These are phyloP conservation scores for Tylopilus cervinicoccineus DNA, from an alignment of 768 basidiomycete species.

Conservation along the genomic window DNA sequence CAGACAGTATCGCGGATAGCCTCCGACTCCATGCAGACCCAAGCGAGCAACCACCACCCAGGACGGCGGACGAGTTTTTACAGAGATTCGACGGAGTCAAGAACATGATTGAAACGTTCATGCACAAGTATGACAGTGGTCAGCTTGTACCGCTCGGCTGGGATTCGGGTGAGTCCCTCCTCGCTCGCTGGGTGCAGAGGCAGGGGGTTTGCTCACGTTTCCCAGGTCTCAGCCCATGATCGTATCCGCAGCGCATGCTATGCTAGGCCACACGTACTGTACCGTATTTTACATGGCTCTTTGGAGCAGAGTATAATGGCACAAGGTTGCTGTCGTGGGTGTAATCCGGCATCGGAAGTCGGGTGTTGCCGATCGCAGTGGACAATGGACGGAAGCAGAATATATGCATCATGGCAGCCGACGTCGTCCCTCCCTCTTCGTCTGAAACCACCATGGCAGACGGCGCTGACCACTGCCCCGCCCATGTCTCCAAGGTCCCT, in stretches of 20 bases:
- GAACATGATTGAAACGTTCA: slow-evolving; percentile 18
- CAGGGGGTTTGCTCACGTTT: background rate
- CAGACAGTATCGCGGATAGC: slow-evolving; percentile 11
- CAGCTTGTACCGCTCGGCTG: slow-evolving; percentile 23
- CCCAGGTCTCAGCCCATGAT: slow-evolving; percentile 11
- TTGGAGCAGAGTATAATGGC: slow-evolving; percentile 14
- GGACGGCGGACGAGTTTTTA: slow-evolving; percentile 21
- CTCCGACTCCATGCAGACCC: background rate
- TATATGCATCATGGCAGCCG: background rate
- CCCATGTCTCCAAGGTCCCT: slow-evolving; percentile 3
- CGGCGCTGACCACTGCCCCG: background rate
- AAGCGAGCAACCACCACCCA: slow-evolving; percentile 13
- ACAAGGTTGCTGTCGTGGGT: slow-evolving; percentile 10
- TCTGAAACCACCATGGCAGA: slow-evolving; percentile 20
- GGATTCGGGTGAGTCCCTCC: slow-evolving; percentile 20
- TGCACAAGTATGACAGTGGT: slow-evolving; percentile 19
- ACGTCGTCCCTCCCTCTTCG: slow-evolving; percentile 12
- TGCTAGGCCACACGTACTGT: slow-evolving; percentile 1
- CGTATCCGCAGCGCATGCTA: background rate
- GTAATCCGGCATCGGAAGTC: slow-evolving; percentile 6
- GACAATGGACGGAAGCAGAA: slow-evolving; percentile 19
- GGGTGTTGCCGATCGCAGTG: slow-evolving; percentile 18
- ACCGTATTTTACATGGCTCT: slow-evolving; percentile 12
- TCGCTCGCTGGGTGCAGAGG: background rate
- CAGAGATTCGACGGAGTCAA: slow-evolving; percentile 16